Conservation (phyloP, 164 flowering plant species). For the Berberis vulgaris region DNA sequence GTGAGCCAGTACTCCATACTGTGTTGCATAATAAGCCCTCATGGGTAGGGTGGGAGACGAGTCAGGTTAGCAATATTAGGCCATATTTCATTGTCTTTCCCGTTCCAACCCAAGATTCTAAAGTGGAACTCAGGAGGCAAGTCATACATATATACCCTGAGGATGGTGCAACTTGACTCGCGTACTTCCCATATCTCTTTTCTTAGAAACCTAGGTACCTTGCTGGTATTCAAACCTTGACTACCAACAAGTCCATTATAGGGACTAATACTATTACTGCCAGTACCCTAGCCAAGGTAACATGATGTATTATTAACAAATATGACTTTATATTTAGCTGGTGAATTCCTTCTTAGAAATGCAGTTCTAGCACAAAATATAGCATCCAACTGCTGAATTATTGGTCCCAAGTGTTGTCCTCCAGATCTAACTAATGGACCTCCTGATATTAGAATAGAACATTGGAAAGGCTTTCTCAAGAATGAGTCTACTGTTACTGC, state of each 20-base stretch:
- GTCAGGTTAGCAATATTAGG: slow-evolving; percentile 38
- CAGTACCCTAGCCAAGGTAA: slow-evolving; percentile 20
- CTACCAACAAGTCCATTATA: slow-evolving; percentile 10
- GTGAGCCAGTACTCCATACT: slow-evolving; percentile 92
- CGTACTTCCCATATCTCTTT: slow-evolving; percentile 17
- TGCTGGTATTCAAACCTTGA: slow-evolving; percentile 9
- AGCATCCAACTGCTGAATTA: no score
- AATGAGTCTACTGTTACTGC: no score
- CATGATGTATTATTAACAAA: slow-evolving; percentile 35
- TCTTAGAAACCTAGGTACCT: slow-evolving; percentile 8
- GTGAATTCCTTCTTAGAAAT: no score
- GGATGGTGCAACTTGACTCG: slow-evolving; percentile 25
- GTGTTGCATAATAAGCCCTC: slow-evolving; percentile 86
- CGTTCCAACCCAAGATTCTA: slow-evolving; percentile 67
- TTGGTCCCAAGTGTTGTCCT: no score
- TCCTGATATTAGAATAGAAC: no score
- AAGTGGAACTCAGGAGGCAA: slow-evolving; percentile 86
- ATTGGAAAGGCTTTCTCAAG: no score
- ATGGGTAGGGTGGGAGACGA: slow-evolving; percentile 60
- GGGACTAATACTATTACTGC: slow-evolving; percentile 7
- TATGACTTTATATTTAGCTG: slow-evolving; percentile 6
- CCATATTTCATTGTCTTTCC: slow-evolving; percentile 41
- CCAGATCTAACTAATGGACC: no score
- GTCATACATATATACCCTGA: slow-evolving; percentile 76
- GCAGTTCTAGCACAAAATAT: no score